phyloP scores from a whole-genome alignment of 306 rosid species.

The Lupinus albus region DNA sequence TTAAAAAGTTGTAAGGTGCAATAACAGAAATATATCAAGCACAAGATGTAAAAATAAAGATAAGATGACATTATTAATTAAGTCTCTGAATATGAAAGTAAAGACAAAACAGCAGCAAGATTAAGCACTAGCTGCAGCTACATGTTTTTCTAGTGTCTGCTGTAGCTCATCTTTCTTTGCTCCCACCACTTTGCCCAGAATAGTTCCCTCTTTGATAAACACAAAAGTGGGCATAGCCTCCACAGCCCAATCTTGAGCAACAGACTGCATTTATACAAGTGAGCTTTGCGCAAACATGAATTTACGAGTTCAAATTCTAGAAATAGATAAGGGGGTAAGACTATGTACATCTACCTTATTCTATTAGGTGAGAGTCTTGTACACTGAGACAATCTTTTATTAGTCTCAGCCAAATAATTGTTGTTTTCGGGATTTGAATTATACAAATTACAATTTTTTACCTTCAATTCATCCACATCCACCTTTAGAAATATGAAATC shows the following conservation, averaged over 20 bases:
- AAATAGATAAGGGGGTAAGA: no score
- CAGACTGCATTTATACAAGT: constrained; percentile 54
- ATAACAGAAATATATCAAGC: background rate
- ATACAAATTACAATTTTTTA: constrained; percentile 32
- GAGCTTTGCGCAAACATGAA: no score
- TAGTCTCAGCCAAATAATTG: background rate
- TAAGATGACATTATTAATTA: background rate
- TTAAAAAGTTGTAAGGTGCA: constrained; percentile 22
- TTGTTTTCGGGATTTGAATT: background rate
- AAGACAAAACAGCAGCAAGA: constrained; percentile 34
- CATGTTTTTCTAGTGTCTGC: constrained; percentile 62
- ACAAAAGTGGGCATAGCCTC: constrained; percentile 97
- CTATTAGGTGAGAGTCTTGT: no score
- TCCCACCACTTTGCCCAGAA: constrained; percentile 82
- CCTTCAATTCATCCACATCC: constrained; percentile 93
- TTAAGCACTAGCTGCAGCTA: constrained; percentile 50
- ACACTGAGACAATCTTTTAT: no score
- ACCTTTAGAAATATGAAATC: constrained; percentile 70
- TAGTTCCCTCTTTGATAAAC: constrained; percentile 81
- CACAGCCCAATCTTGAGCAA: constrained; percentile 91
- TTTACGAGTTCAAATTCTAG: no score
- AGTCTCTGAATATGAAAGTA: constrained; percentile 22
- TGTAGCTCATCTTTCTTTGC: constrained; percentile 84
- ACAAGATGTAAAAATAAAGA: no score
- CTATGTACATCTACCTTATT: no score